phyloP scores from a whole-genome alignment of 306 rosid species.

The Lathyrus tuberosus region DNA sequence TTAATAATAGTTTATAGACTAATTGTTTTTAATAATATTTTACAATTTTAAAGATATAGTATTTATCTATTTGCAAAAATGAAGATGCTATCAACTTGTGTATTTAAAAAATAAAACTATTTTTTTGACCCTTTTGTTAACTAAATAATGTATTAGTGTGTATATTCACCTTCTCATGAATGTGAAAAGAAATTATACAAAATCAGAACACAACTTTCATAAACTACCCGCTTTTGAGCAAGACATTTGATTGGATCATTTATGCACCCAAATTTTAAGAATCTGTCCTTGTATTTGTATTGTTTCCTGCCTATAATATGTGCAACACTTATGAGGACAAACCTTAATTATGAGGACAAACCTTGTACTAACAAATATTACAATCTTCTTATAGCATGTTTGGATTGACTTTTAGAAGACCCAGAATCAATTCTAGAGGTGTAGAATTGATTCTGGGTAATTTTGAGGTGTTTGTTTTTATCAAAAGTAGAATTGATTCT shows the following conservation, averaged over 20 bases:
- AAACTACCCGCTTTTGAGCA: background rate
- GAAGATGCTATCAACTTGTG: background rate
- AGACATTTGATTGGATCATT: conserved; percentile 1
- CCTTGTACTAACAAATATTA: background rate
- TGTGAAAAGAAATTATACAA: background rate
- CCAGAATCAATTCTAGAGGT: no score
- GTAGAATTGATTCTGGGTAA: no score
- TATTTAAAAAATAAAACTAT: background rate
- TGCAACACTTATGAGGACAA: background rate
- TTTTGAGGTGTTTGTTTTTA: no score
- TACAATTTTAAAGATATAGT: background rate
- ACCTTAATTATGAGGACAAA: no score
- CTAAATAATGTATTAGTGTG: background rate
- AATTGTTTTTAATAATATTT: no score
- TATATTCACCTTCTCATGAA: background rate
- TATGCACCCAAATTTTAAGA: background rate
- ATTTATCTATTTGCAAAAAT: background rate
- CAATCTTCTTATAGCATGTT: no score
- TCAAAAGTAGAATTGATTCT: no score
- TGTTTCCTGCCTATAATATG: background rate
- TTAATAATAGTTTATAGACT: background rate
- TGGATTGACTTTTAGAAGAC: no score
- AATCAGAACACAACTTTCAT: background rate
- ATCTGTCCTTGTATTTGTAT: background rate
- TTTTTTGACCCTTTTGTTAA: background rate